Evolutionary conservation across 345 rosid species (phyloP).

Genomic region (Psidium friedrichsthalianum): DNA sequence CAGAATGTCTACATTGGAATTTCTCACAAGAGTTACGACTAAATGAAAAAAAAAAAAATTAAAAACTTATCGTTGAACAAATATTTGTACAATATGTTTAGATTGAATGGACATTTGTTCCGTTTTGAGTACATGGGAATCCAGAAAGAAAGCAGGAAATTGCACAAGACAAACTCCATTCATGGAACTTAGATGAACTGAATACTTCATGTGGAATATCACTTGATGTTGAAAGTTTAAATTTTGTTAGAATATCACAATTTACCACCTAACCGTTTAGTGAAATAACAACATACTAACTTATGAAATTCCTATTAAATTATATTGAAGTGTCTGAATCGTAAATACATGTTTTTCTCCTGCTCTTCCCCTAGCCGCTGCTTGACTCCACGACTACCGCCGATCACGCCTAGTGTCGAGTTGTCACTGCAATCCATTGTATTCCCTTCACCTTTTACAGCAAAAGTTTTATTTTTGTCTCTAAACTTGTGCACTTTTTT

Average conservation of each 20-base stretch:
- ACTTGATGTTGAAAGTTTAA: neutral
- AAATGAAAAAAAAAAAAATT: neutral
- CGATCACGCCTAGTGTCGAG: neutral
- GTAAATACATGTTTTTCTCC: neutral
- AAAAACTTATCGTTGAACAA: neutral
- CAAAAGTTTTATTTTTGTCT: neutral
- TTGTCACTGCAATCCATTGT: neutral
- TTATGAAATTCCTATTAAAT: neutral
- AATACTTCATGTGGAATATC: neutral
- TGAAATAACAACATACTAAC: neutral
- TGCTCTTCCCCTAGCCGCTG: neutral
- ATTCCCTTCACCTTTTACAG: neutral
- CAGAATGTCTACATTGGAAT: accelerated
- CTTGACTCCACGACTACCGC: neutral
- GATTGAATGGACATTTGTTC: neutral
- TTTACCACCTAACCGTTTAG: neutral
- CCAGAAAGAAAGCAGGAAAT: neutral
- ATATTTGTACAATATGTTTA: neutral
- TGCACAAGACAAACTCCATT: neutral
- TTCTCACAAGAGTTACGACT: neutral
- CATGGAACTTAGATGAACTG: neutral
- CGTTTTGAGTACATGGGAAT: neutral
- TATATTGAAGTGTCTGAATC: neutral
- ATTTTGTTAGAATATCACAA: neutral
- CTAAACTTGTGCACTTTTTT: neutral